These are phyloP conservation scores for Metroxylon sagu DNA, from an alignment of 176 grass and related monocot genomes.

Conservation along the genomic window DNA sequence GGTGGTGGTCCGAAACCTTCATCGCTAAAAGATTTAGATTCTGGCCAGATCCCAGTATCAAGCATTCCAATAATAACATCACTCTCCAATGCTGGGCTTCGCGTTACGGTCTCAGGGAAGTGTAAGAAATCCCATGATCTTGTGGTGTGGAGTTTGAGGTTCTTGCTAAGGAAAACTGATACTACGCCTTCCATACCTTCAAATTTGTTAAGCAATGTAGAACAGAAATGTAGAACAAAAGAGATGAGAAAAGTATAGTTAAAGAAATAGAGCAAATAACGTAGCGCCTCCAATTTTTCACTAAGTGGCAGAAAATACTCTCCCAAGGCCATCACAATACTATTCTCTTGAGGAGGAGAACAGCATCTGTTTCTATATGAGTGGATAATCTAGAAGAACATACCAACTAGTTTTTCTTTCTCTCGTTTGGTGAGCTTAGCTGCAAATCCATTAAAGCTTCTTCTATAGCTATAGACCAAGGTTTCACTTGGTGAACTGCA, in stretches of 20 bases:
- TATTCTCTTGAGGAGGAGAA: too few relatives aligned
- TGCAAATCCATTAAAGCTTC: background rate
- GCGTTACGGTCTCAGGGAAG: background rate
- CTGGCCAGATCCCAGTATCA: conserved; percentile 38
- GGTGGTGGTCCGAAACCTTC: conserved; percentile 24
- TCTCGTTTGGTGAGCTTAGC: background rate
- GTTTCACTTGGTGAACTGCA: background rate
- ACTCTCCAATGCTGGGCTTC: conserved; percentile 12
- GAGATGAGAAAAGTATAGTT: too few relatives aligned
- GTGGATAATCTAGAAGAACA: background rate
- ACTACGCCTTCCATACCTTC: conserved; percentile 27
- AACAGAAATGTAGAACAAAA: too few relatives aligned
- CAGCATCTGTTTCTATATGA: background rate
- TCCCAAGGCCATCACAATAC: too few relatives aligned
- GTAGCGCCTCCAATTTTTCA: too few relatives aligned
- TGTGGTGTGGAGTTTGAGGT: conserved; percentile 16
- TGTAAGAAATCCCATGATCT: conserved; percentile 49
- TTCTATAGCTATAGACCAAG: background rate
- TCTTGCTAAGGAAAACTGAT: conserved; percentile 31
- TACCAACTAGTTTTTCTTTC: background rate
- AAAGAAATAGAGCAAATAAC: too few relatives aligned
- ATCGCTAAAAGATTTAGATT: conserved; percentile 32
- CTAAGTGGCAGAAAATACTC: too few relatives aligned
- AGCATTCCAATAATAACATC: conserved; percentile 41
- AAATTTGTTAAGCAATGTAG: too few relatives aligned